Percentiles rank a stretch among this genome's conserved stretches.
Evolutionary conservation across 768 basidiomycete genomes (phyloP).

Genomic region (Suillus subalutaceus): DNA sequence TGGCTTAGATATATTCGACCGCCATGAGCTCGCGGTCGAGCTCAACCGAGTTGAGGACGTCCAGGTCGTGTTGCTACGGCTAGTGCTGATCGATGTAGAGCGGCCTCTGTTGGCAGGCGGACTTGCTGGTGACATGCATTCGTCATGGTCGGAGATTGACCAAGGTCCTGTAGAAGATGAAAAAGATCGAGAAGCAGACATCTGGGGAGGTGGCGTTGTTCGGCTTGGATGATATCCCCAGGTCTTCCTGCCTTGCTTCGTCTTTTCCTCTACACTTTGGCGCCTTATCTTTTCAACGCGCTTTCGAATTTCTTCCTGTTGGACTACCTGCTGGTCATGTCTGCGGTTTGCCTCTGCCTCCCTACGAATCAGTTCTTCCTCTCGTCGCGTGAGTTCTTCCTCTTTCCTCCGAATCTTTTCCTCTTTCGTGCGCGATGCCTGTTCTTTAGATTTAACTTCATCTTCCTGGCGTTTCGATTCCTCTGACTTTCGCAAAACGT

Average conservation of each 20-base stretch:
- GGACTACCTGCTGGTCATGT: slow-evolving; percentile 25
- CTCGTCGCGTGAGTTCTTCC: slow-evolving; percentile 30
- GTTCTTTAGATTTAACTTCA: slow-evolving; percentile 25
- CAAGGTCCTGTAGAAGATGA: slow-evolving; percentile 27
- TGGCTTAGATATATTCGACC: slow-evolving; percentile 29
- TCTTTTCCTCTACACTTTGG: slow-evolving; percentile 34
- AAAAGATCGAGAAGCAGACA: slow-evolving; percentile 22
- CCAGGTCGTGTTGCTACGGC: slow-evolving; percentile 30
- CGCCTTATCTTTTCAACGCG: slow-evolving; percentile 32
- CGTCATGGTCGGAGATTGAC: slow-evolving; percentile 31
- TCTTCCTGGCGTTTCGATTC: slow-evolving; percentile 27
- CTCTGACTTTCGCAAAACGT: slow-evolving; percentile 21
- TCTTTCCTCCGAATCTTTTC: slow-evolving; percentile 28
- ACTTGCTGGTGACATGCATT: slow-evolving; percentile 35
- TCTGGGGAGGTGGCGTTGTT: slow-evolving; percentile 19
- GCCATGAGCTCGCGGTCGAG: slow-evolving; percentile 26
- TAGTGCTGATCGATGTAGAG: slow-evolving; percentile 28
- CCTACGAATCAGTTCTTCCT: slow-evolving; percentile 34
- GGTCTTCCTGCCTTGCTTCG: slow-evolving; percentile 23
- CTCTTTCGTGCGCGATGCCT: slow-evolving; percentile 28
- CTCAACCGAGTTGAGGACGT: slow-evolving; percentile 31
- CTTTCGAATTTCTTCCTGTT: slow-evolving; percentile 32
- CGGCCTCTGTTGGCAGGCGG: slow-evolving; percentile 35
- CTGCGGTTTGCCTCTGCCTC: slow-evolving; percentile 32
- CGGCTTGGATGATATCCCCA: slow-evolving; percentile 27